Evolutionary conservation across 78 protist species (phyloP).

Genomic region (Dictyostelium capitatum): DNA sequence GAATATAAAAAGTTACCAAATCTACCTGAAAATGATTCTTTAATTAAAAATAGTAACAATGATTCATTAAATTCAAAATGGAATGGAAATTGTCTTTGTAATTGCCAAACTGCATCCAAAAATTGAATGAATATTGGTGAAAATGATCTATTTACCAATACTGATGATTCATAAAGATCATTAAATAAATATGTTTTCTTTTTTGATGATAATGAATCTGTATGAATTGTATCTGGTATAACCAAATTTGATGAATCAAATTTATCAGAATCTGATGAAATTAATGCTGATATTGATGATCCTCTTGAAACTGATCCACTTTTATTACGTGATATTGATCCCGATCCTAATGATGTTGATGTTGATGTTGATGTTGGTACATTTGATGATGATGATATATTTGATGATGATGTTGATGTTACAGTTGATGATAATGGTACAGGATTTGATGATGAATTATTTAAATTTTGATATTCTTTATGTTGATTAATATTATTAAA

Average conservation of each 20-base stretch:
- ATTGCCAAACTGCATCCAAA: constrained; percentile 72
- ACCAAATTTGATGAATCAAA: neutral
- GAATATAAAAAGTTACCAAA: constrained; percentile 63
- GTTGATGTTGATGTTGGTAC: neutral
- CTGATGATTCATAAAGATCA: constrained; percentile 10
- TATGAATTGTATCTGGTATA: constrained; percentile 1
- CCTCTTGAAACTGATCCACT: neutral
- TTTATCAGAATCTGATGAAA: neutral
- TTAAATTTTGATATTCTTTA: constrained; percentile 11
- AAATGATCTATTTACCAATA: constrained; percentile 18
- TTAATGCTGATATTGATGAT: neutral
- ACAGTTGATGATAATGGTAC: too few relatives aligned
- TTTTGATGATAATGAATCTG: neutral
- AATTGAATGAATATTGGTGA: constrained; percentile 61
- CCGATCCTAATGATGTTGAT: neutral
- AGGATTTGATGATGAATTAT: neutral
- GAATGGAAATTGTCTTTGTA: constrained; percentile 78
- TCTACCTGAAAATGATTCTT: constrained; percentile 62
- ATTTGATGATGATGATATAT: neutral
- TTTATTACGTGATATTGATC: neutral
- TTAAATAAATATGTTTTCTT: constrained; percentile 25
- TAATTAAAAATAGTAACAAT: constrained; percentile 13
- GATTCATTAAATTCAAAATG: constrained; percentile 72
- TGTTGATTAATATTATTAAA: constrained; percentile 19
- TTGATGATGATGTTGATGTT: neutral